phyloP scores from a whole-genome alignment of 1,284 basidiomycete genomes.

The Microbotryum scabiosae region DNA sequence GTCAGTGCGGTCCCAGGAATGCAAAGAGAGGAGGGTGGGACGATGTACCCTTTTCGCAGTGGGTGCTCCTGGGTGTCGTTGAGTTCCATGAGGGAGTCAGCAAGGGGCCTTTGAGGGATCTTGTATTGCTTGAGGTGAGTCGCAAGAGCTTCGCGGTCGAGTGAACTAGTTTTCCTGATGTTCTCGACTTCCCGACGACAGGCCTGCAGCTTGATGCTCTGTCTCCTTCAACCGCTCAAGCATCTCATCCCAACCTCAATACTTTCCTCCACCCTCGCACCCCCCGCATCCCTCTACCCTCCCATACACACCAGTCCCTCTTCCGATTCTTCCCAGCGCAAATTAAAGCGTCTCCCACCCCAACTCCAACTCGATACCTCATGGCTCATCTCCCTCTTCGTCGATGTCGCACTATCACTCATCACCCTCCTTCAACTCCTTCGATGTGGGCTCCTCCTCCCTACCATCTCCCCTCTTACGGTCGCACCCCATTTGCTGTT shows the following conservation, averaged over 20 bases:
- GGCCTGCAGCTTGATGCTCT: background rate
- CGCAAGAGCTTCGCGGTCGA: background rate
- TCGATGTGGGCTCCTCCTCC: background rate
- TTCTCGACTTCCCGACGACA: background rate
- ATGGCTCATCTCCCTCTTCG: slow-evolving; percentile 9
- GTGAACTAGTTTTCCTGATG: background rate
- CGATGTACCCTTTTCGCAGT: slow-evolving; percentile 7
- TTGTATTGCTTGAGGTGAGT: slow-evolving; percentile 8
- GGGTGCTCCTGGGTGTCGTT: background rate
- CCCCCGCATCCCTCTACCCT: slow-evolving; percentile 4
- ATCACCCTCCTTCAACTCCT: slow-evolving; percentile 1
- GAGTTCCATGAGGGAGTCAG: background rate
- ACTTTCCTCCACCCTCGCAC: slow-evolving; percentile 1
- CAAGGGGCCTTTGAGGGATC: background rate
- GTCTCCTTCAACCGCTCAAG: slow-evolving; percentile 5
- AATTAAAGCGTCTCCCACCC: no score
- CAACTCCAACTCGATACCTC: slow-evolving; percentile 1
- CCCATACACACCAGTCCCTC: background rate
- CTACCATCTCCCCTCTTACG: background rate
- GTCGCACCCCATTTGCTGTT: slow-evolving; percentile 8
- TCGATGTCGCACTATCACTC: slow-evolving; percentile 5
- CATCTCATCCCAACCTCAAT: slow-evolving; percentile 11
- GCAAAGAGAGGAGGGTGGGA: background rate
- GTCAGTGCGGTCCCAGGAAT: background rate
- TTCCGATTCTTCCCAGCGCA: no score